phyloP scores from a whole-genome alignment of 2,329 filamentous ascomycete genomes.

The Diplodia intermedia region DNA sequence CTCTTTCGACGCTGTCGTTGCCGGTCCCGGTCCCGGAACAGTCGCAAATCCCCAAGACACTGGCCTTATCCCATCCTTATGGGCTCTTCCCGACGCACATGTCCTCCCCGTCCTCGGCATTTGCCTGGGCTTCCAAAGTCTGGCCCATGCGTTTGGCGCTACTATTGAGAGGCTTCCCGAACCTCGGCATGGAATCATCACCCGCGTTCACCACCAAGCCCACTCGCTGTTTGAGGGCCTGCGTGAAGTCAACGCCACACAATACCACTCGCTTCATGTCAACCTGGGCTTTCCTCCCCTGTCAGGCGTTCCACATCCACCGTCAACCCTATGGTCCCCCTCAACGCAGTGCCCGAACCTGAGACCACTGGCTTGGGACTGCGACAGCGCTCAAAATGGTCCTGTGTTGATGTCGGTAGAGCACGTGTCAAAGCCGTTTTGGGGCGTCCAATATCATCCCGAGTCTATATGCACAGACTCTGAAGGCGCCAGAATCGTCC shows the following conservation, averaged over 20 bases:
- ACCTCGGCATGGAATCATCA: slow-evolving; percentile 83
- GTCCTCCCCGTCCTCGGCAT: slow-evolving; percentile 83
- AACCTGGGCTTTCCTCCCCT: slow-evolving; percentile 48
- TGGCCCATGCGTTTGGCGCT: slow-evolving; percentile 73
- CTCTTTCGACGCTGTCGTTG: slow-evolving; percentile 82
- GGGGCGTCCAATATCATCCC: slow-evolving; percentile 89
- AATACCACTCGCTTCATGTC: slow-evolving; percentile 73
- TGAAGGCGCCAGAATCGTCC: slow-evolving; percentile 68
- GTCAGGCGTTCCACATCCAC: slow-evolving; percentile 41
- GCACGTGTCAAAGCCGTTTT: slow-evolving; percentile 74
- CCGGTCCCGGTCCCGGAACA: slow-evolving; percentile 88
- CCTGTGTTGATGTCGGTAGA: slow-evolving; percentile 78
- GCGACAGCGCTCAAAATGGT: slow-evolving; percentile 56
- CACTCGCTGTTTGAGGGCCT: slow-evolving; percentile 71
- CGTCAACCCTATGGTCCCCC: slow-evolving; percentile 47
- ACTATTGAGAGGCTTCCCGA: slow-evolving; percentile 69
- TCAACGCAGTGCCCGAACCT: slow-evolving; percentile 42
- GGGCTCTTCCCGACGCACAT: slow-evolving; percentile 66
- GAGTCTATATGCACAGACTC: slow-evolving; percentile 84
- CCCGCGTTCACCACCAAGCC: slow-evolving; percentile 66
- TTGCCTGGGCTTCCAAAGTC: slow-evolving; percentile 86
- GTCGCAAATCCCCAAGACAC: slow-evolving; percentile 76
- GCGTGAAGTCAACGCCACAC: slow-evolving; percentile 69
- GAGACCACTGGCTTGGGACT: slow-evolving; percentile 58
- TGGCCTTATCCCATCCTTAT: slow-evolving; percentile 79